Conservation (phyloP, 345 rosid species). For the Luvunga scandens region DNA sequence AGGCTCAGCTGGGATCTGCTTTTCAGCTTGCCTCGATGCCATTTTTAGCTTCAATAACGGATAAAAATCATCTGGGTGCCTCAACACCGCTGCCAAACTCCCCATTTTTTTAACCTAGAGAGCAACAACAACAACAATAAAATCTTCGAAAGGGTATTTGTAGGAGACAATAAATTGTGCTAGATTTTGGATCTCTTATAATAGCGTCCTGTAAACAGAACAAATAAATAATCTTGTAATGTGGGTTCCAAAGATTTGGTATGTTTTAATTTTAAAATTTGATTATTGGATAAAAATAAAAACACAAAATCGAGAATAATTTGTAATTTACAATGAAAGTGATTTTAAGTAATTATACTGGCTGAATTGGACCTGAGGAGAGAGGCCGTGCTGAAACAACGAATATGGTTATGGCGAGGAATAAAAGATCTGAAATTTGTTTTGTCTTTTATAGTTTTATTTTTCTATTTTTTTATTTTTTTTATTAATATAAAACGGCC, state of each 20-base stretch:
- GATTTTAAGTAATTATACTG: not conserved
- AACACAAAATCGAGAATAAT: not conserved
- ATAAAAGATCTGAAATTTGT: not conserved
- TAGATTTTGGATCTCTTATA: not conserved
- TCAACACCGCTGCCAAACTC: conserved; percentile 63
- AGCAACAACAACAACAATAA: not conserved
- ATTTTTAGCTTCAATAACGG: conserved; percentile 81
- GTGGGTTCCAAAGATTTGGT: not conserved
- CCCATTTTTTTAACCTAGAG: conserved; percentile 46
- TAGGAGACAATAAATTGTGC: not conserved
- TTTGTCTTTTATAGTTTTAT: too few relatives aligned
- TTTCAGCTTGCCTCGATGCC: conserved; percentile 70
- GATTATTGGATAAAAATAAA: too few relatives aligned
- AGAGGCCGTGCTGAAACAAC: not conserved
- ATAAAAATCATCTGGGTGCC: conserved; percentile 81
- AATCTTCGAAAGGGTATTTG: not conserved
- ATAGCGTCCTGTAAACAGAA: not conserved
- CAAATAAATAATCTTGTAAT: not conserved
- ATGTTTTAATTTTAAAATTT: not conserved
- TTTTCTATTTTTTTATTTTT: too few relatives aligned
- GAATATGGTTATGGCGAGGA: not conserved
- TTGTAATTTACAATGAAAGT: not conserved
- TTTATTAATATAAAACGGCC: too few relatives aligned
- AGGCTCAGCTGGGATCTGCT: conserved; percentile 88
- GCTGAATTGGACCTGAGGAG: not conserved